These are phyloP conservation scores for Hymenochaete sp. DNA, from an alignment of 1,284 basidiomycete genomes.

Conservation along the genomic window DNA sequence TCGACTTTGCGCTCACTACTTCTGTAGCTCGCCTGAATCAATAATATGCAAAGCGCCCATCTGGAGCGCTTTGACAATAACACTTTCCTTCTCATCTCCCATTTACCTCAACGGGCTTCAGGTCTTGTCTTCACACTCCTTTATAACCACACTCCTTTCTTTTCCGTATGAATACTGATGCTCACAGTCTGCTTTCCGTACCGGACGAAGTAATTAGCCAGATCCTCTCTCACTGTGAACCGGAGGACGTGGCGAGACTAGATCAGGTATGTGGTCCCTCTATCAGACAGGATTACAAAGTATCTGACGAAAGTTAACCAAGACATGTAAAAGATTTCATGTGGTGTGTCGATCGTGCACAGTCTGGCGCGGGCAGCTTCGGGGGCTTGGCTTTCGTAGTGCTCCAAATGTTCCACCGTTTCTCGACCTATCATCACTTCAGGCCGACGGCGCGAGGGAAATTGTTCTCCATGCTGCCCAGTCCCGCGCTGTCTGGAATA, in stretches of 20 bases:
- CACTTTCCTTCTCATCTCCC: no score
- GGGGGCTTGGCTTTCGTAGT: neutral
- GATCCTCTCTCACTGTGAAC: neutral
- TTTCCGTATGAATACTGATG: no score
- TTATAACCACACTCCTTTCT: no score
- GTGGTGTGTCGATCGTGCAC: neutral
- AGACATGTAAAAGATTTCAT: slow-evolving; percentile 2
- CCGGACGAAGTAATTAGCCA: slow-evolving; percentile 2
- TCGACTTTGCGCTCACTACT: no score
- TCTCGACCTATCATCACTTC: neutral
- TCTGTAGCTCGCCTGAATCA: no score
- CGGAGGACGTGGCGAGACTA: neutral
- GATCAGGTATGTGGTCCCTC: neutral
- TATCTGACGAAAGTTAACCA: neutral
- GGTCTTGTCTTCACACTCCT: no score
- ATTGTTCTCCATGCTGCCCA: neutral
- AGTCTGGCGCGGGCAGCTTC: neutral
- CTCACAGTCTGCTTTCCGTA: slow-evolving; percentile 1
- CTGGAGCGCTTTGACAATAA: no score
- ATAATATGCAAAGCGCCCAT: no score
- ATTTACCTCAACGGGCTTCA: no score
- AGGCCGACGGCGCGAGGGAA: neutral
- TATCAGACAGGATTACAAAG: neutral
- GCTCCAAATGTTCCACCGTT: slow-evolving; percentile 2
- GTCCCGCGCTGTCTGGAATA: neutral